Conservation (phyloP, 768 basidiomycete genomes). For the Tricholoma matsutake region DNA sequence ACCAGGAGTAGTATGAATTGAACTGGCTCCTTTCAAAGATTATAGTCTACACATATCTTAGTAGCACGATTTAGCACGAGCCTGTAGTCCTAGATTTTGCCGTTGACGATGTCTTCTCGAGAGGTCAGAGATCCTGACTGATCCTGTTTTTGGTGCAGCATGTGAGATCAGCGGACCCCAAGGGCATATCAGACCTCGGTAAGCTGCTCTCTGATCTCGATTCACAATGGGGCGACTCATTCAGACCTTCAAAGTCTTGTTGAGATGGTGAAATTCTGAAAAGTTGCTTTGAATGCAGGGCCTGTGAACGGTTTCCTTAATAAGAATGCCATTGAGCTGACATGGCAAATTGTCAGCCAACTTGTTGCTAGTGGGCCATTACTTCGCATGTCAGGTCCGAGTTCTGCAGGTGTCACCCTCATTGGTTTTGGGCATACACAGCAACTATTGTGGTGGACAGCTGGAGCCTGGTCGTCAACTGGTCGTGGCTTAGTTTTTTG, state of each 20-base stretch:
- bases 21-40: no score
- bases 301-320: slow-evolving; percentile 19
- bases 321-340: slow-evolving; percentile 3
- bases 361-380: no score
- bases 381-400: no score
- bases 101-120: slow-evolving; percentile 43
- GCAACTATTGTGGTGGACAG: no score
- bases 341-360: not conserved
- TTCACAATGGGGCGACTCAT: not conserved
- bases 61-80: no score
- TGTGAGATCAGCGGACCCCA: slow-evolving; percentile 30
- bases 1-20: no score
- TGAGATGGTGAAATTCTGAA: slow-evolving; percentile 19
- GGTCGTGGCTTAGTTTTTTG: no score
- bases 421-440: no score
- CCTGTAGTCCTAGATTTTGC: no score
- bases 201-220: not conserved
- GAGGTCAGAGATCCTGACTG: slow-evolving; percentile 28
- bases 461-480: no score
- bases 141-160: slow-evolving; percentile 19
- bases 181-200: slow-evolving; percentile 37
- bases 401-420: no score
- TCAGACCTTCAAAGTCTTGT: slow-evolving; percentile 13
- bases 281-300: slow-evolving; percentile 11
- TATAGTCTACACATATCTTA: no score